Evolutionary conservation across 2,329 filamentous ascomycete species (phyloP), one percentile per base, ranked within the genome.

Genomic region (Penicillium sp.): DNA sequence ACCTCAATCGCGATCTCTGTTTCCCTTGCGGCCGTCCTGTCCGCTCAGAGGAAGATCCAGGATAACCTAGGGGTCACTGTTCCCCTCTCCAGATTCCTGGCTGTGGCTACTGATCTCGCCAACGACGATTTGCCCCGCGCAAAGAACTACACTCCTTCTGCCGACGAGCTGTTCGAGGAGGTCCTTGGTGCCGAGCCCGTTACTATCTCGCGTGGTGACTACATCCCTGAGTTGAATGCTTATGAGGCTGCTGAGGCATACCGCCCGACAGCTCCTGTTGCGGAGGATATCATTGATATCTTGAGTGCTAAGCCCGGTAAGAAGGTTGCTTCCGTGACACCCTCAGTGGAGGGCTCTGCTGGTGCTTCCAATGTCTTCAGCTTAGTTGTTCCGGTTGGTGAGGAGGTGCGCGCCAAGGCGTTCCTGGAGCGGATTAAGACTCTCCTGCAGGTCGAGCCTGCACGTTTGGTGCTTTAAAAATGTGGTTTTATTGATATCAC

Each of bases 401-500:
- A 99, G 73, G 90, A 93, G 82, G 85, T 87, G 79, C 83, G 92
- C 67, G 95, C 91, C 14, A 82, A 85, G 69, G 82, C 88, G 11
- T 99, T 97, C 78, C 76, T 99, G 62, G 89, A 93, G 77, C 86
- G 91, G 66, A 84, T 97, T 70, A 97, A 96, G 85, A 78, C 82
- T 46, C 87, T 93, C 26, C 76, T 99, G 65, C 91, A 96, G 76
- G 82, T 85, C 63, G 89, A 95, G 75, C 91, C 91, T 14, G 90
- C 87, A 33, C 83, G 87, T 67, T 76, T 96, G 69, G 85, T 96
- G 33, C 69, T 84, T 63, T 83, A 73, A 58, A 58, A 61, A 60
- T 59, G 57, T 7, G 43, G 21, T 52, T 55, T 45, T 37, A 19
- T 50, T 14, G 27, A 60, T 61, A 57, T 56, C 58, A 58, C 59